Evolutionary conservation across 2,329 filamentous ascomycete species (phyloP), one percentile per base, ranked within the genome.

Genomic region (Microcyclosporella mali): DNA sequence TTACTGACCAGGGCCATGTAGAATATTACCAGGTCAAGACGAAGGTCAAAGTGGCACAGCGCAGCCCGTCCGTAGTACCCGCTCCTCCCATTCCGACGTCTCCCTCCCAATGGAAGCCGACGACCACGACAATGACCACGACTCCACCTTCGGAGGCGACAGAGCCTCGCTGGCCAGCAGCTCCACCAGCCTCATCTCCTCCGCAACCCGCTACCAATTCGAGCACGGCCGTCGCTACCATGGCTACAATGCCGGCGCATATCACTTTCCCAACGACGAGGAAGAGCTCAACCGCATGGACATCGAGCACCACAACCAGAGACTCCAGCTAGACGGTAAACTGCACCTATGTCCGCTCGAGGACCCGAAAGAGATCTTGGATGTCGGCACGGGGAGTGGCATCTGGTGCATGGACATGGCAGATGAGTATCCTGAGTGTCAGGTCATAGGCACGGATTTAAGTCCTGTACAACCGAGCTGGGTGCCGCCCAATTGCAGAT

Each of bases 371-470:
- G 33, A 49, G 10, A 41, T 43, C 19, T 40, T 46, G 21, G 43
- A 46, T 16, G 31, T 46, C 6, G 49, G 49, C 12, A 48, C 42
- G 17, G 45, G 44, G 14, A 47, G 41, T 2, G 47, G 47, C 14
- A 50, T 50, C 17, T 50, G 44, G 47, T 33, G 37, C 16, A 49
- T 56, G n/a, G 56, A 56, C 15, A 65, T 70, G 43, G 54, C 47
- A 9, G 55, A 59, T 15, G 34, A 46, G 19, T 49, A 43, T 31
- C 55, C 55, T 25, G 41, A 53, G 11, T 49, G 51, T 18, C 54
- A 60, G 18, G 65, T 76, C 30, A 66, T 66, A 3, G 72, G 71
- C 31, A 69, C 65, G 9, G 64, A 66, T 41, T 57, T 66, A 10
- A 56, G 54, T 31, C 59, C 61, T n/a, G 63, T 62, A 3, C 65